Conservation (phyloP, 2,329 filamentous ascomycete genomes). For the Claviceps africana region DNA sequence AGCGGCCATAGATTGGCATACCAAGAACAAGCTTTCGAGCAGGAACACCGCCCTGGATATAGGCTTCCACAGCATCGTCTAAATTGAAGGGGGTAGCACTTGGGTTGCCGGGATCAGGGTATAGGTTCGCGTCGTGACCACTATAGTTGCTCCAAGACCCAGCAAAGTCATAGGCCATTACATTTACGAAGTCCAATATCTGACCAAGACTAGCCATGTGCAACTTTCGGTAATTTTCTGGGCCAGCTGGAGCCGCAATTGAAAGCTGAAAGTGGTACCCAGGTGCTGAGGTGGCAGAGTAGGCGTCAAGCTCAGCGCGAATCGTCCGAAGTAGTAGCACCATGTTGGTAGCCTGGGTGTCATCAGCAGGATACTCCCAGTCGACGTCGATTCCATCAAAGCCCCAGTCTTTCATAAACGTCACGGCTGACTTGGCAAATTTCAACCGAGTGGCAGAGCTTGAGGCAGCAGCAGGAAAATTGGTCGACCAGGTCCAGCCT, state of each 20-base stretch:
- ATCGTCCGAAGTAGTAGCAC: slow-evolving; percentile 29
- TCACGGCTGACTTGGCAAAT: slow-evolving; percentile 58
- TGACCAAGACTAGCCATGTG: slow-evolving; percentile 32
- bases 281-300: slow-evolving; percentile 27
- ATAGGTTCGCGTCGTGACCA: slow-evolving; percentile 63
- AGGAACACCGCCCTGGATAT: slow-evolving; percentile 48
- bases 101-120: slow-evolving; percentile 37
- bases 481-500: slow-evolving; percentile 70
- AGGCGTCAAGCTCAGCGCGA: slow-evolving; percentile 33
- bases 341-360: slow-evolving; percentile 28
- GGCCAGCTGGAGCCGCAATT: slow-evolving; percentile 37
- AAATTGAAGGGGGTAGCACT: slow-evolving; percentile 56
- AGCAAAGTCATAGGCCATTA: slow-evolving; percentile 69
- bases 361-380: slow-evolving; percentile 25
- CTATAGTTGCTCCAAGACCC: slow-evolving; percentile 53
- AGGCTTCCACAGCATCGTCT: slow-evolving; percentile 49
- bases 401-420: slow-evolving; percentile 59
- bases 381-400: slow-evolving; percentile 35
- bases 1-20: slow-evolving; percentile 46
- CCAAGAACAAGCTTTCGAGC: slow-evolving; percentile 58
- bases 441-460: slow-evolving; percentile 44
- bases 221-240: slow-evolving; percentile 33
- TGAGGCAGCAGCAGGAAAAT: slow-evolving; percentile 55
- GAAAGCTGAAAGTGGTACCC: slow-evolving; percentile 40
- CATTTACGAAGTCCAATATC: slow-evolving; percentile 42